Base-by-base conservation (phyloP, 2,329 filamentous ascomycete genomes). In the Paramyrothecium roridum region DNA sequence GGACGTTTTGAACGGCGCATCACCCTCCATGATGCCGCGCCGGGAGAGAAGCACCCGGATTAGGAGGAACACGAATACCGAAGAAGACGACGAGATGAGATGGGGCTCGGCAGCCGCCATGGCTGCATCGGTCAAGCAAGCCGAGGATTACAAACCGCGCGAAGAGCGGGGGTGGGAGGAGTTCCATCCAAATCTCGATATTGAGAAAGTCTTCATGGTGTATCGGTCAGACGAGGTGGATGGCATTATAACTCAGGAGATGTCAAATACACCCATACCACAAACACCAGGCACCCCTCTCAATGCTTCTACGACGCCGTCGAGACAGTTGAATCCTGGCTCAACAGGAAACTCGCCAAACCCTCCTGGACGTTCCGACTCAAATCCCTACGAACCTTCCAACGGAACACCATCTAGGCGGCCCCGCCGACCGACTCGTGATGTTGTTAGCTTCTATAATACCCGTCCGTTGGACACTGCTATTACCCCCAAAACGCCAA, bases 91-190 rank as follows among this genome's bases (percentile, higher is more conserved):
- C 60, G 81, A 78, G 62, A 89, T 90, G 70, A 84, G 90, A 61
- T 96, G 90, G 73, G 91, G 88, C 64, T 93, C 90, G 48, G 91
- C 88, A n/a, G 91, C 93, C 13, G 92, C 92, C 26, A 90, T 93
- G 22, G 91, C 93, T 52, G 92, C 91, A 7, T 89, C 90, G 3
- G 89, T 95, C 56, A 90, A 91, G 63, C 92, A 96, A 68, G 93
- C 87, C 65, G 95, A 98, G 76, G 93, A 93, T 52, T 98, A 98
- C 75, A 99, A 99, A 71, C 95, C 95, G 33, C 84, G 95, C 67
- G 95, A 99, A 74, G 95, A 99, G 76, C 87, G 93, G 59, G 91
- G 91, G 52, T 99, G 93, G 92, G 93, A 97, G 67, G 95, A 99
- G 70, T 98, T 98, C 61, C 95, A 99, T 72, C 92, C 91, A 0